These are phyloP conservation scores for Ceratocystis alfenasii DNA, from an alignment of 2,329 filamentous ascomycete species.

Conservation along the genomic window DNA sequence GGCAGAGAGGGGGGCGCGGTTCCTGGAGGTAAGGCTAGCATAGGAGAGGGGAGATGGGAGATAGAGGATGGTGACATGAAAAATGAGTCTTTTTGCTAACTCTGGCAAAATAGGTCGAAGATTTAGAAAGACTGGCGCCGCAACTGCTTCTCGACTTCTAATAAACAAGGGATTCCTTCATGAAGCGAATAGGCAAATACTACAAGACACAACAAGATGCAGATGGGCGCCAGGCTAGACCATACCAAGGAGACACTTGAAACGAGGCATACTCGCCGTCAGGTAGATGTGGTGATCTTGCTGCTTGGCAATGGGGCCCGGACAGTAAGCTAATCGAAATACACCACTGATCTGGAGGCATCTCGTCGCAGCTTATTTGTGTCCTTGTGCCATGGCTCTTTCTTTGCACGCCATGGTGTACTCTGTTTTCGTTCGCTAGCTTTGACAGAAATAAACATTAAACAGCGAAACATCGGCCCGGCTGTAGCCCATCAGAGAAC, in stretches of 20 bases:
- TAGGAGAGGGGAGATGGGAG: not conserved
- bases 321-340: not conserved
- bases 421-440: not conserved
- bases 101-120: conserved; percentile 46
- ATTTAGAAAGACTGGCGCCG: conserved; percentile 76
- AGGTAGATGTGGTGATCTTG: not conserved
- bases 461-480: not conserved
- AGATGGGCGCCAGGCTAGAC: no score
- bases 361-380: not conserved
- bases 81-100: no score
- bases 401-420: not conserved
- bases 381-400: not conserved
- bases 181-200: not conserved
- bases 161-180: conserved; percentile 30
- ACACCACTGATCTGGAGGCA: not conserved
- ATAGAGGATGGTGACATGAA: not conserved
- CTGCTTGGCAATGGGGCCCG: not conserved
- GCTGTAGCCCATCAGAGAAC: not conserved
- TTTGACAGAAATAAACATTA: conserved; percentile 9
- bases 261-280: no score
- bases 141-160: conserved; percentile 72
- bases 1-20: conserved; percentile 56
- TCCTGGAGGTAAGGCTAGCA: conserved; percentile 53
- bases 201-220: not conserved
- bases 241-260: no score